Percentiles rank a stretch among this genome's conserved stretches.
Conservation (phyloP, 208 protist genomes). For the Strigomonas culicis region DNA sequence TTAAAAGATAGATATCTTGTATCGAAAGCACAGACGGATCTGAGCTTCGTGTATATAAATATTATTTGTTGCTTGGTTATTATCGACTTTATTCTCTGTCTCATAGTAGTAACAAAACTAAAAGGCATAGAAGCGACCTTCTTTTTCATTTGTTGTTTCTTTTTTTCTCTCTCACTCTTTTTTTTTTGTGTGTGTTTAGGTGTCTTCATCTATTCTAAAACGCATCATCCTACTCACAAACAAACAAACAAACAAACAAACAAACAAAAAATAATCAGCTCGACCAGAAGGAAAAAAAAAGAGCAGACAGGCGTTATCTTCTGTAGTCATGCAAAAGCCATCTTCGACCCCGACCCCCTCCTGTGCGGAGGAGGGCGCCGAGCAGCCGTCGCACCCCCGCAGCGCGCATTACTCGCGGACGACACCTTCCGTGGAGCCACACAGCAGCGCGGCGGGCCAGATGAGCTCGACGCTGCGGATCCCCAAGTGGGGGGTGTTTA, state of each 20-base stretch:
- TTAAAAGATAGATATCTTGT: background rate
- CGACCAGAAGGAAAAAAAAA: background rate
- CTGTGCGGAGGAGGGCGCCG: background rate
- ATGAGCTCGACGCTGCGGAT: background rate
- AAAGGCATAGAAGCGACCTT: background rate
- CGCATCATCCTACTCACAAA: background rate
- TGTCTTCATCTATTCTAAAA: conserved; percentile 5
- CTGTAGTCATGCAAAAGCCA: too few relatives aligned
- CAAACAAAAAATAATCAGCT: conserved; percentile 3
- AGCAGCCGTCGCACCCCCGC: background rate
- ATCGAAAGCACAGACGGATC: background rate
- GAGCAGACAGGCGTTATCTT: too few relatives aligned
- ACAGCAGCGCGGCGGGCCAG: background rate
- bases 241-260: conserved; percentile 6
- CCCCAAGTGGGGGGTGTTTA: conserved; percentile 15
- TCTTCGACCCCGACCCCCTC: too few relatives aligned
- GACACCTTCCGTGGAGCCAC: too few relatives aligned
- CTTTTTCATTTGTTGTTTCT: conserved; percentile 12
- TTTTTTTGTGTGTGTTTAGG: background rate
- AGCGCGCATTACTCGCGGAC: background rate
- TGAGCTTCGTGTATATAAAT: background rate
- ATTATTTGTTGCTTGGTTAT: background rate
- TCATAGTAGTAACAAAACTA: background rate
- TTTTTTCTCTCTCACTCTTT: conserved; percentile 2
- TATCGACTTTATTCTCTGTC: background rate